These are phyloP conservation scores for Penicillium sp. DNA, from an alignment of 2,329 filamentous ascomycete genomes.

Conservation along the genomic window DNA sequence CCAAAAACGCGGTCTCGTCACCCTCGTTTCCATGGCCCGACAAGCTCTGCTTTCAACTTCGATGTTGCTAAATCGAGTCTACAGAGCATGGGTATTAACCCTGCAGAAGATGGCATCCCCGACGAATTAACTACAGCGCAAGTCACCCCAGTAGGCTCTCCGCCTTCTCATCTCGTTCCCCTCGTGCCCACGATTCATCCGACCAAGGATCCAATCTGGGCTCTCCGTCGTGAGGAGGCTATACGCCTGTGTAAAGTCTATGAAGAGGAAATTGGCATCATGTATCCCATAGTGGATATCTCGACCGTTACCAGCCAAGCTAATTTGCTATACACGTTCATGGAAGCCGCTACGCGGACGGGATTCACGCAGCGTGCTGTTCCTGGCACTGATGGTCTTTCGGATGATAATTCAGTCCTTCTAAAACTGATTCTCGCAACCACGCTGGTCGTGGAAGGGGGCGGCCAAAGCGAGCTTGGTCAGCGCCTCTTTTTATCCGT, in stretches of 20 bases:
- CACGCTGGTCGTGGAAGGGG: slow-evolving; percentile 72
- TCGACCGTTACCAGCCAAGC: slow-evolving; percentile 69
- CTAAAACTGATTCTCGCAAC: slow-evolving; percentile 83
- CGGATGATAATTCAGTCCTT: slow-evolving; percentile 65
- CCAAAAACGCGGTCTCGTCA: slow-evolving; percentile 54
- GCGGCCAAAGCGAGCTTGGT: slow-evolving; percentile 74
- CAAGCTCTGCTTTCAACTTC: slow-evolving; percentile 79
- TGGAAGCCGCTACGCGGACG: slow-evolving; percentile 63
- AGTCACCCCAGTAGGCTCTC: slow-evolving; percentile 51
- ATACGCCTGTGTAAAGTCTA: slow-evolving; percentile 74
- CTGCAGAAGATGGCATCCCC: slow-evolving; percentile 59
- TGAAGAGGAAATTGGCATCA: slow-evolving; percentile 85
- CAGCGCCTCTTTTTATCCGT: slow-evolving; percentile 73
- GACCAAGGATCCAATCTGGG: slow-evolving; percentile 74
- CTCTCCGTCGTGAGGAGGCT: slow-evolving; percentile 74
- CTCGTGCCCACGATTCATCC: slow-evolving; percentile 41
- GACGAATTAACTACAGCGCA: slow-evolving; percentile 55
- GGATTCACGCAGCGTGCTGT: slow-evolving; percentile 56
- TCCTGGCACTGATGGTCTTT: slow-evolving; percentile 58
- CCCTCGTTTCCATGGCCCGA: slow-evolving; percentile 76
- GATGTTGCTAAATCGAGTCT: slow-evolving; percentile 84
- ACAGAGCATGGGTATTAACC: slow-evolving; percentile 82
- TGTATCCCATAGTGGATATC: slow-evolving; percentile 85
- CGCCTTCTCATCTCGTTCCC: slow-evolving; percentile 36
- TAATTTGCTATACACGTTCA: slow-evolving; percentile 67